Conservation (phyloP, 768 basidiomycete species). For the Tricholoma sp. region DNA sequence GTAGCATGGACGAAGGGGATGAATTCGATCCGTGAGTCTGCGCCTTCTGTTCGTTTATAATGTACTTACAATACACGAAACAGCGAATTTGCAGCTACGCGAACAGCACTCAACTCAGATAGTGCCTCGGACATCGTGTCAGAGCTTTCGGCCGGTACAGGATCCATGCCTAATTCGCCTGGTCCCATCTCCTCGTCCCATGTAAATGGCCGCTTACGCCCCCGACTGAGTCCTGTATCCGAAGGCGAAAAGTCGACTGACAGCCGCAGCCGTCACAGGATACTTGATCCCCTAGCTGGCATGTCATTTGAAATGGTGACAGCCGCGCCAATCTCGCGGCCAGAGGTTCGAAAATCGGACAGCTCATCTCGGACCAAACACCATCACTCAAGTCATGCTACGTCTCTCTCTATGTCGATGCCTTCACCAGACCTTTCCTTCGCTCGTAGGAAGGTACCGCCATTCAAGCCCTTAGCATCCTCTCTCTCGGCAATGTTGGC, state of each 20-base stretch:
- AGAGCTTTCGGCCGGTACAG: slow-evolving; percentile 45
- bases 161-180: slow-evolving; percentile 55
- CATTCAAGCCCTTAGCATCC: slow-evolving; percentile 45
- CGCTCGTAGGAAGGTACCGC: slow-evolving; percentile 42
- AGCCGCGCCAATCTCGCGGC: slow-evolving; percentile 24
- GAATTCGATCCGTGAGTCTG: slow-evolving; percentile 75
- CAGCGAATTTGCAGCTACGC: slow-evolving; percentile 68
- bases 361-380: slow-evolving; percentile 11
- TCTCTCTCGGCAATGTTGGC: slow-evolving; percentile 74
- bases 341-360: slow-evolving; percentile 17
- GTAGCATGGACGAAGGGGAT: slow-evolving; percentile 58
- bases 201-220: slow-evolving; percentile 30
- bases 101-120: slow-evolving; percentile 48
- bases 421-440: slow-evolving; percentile 37
- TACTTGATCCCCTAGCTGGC: slow-evolving; percentile 29
- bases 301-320: slow-evolving; percentile 54
- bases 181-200: slow-evolving; percentile 44
- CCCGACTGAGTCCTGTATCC: slow-evolving; percentile 60
- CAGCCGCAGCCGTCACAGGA: slow-evolving; percentile 6
- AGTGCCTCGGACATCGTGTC: slow-evolving; percentile 63
- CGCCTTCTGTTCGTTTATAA: neutral
- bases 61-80: neutral
- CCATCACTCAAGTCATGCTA: slow-evolving; percentile 5
- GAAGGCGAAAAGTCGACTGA: slow-evolving; percentile 37
- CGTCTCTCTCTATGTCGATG: slow-evolving; percentile 14